Evolutionary conservation across 345 rosid species (phyloP).

Genomic region (Populus pruinosa): DNA sequence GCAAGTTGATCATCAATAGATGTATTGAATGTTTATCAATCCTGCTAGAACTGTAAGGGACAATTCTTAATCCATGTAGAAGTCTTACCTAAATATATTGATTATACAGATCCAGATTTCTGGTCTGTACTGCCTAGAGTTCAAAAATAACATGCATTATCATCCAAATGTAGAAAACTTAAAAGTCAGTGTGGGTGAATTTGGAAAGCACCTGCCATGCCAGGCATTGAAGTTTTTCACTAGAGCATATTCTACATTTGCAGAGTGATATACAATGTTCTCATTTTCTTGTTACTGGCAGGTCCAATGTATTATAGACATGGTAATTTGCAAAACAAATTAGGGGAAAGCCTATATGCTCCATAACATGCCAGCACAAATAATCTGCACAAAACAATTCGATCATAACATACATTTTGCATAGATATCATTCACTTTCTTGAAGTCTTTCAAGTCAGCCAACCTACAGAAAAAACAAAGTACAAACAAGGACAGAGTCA

Average conservation of each 20-base stretch:
- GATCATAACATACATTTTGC: slow-evolving; percentile 70
- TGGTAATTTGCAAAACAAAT: not conserved
- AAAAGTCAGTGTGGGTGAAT: not conserved
- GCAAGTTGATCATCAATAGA: not conserved
- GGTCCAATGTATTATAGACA: not conserved
- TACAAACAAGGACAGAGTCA: not conserved
- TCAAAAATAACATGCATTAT: not conserved
- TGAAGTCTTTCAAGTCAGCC: slow-evolving; percentile 90
- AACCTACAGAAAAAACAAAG: slow-evolving; percentile 48
- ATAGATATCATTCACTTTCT: slow-evolving; percentile 90
- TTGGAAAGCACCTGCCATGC: not conserved
- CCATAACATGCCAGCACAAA: not conserved
- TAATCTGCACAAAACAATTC: not conserved
- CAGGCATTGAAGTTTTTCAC: not conserved
- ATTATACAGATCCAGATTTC: not conserved
- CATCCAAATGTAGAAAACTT: not conserved
- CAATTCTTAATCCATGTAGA: not conserved
- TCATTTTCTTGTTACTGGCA: not conserved
- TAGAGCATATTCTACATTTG: not conserved
- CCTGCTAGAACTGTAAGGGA: not conserved
- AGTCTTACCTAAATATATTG: not conserved
- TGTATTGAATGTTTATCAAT: not conserved
- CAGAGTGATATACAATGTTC: not conserved
- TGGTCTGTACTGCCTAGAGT: not conserved
- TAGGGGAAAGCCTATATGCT: not conserved